Conservation (phyloP, 306 rosid species). For the Chamaecrista fasciculata region DNA sequence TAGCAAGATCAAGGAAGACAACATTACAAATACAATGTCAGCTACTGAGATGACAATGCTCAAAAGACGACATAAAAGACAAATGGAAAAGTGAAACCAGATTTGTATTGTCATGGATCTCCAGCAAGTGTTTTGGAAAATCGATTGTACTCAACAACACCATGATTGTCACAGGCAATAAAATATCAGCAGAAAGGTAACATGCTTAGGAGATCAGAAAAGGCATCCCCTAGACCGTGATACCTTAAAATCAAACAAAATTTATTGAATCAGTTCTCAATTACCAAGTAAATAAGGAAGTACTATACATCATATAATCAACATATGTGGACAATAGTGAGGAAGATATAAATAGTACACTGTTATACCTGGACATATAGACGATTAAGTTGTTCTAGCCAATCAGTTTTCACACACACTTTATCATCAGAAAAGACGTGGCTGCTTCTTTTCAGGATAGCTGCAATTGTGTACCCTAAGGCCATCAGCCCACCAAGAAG, state of each 20-base stretch:
- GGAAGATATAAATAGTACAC: constrained; percentile 6
- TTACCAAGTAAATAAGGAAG: background rate
- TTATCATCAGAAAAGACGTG: constrained; percentile 71
- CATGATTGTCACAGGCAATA: background rate
- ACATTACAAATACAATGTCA: background rate
- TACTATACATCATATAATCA: background rate
- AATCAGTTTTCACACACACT: constrained; percentile 80
- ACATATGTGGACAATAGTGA: background rate
- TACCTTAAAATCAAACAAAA: background rate
- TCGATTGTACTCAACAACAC: background rate
- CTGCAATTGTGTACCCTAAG: constrained; percentile 89
- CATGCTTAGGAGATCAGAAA: background rate
- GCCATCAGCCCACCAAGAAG: constrained; percentile 99
- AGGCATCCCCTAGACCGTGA: constrained; percentile 3
- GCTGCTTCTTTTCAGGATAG: constrained; percentile 91
- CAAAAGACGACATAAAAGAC: background rate
- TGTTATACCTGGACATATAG: constrained; percentile 76
- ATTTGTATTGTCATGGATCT: constrained; percentile 2
- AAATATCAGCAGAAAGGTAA: background rate
- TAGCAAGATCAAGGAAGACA: background rate
- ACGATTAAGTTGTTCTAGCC: constrained; percentile 95
- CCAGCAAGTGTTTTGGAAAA: background rate
- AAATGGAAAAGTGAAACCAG: background rate
- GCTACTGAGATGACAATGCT: background rate
- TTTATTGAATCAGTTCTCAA: background rate